Evolutionary conservation across 2,329 filamentous ascomycete species (phyloP).

Genomic region (Sphaerulina musiva): DNA sequence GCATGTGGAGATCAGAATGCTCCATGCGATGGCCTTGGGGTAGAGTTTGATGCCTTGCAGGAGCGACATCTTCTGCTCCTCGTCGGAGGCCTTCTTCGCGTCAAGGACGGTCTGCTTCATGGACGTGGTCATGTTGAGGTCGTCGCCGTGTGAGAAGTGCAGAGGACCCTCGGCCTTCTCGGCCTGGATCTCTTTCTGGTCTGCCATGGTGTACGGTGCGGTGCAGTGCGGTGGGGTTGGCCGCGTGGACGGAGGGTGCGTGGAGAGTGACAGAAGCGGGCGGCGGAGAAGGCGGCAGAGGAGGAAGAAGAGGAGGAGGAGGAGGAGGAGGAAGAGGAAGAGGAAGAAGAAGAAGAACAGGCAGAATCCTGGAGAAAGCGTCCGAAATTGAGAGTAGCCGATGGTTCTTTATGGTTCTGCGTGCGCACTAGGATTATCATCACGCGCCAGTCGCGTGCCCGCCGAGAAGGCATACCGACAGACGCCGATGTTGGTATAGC

Average conservation of each 20-base stretch:
- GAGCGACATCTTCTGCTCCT: constrained; percentile 50
- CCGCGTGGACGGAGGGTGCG: not conserved
- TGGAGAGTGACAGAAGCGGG: not conserved
- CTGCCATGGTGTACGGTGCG: not conserved
- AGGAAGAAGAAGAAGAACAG: too few species aligned
- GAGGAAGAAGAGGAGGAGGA: not conserved
- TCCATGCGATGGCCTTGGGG: constrained; percentile 80
- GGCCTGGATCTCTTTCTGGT: constrained; percentile 2
- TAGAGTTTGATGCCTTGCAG: constrained; percentile 73
- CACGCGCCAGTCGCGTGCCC: constrained; percentile 3
- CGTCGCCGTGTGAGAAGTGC: constrained; percentile 27
- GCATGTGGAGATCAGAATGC: constrained; percentile 77
- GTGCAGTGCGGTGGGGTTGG: not conserved
- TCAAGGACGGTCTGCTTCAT: constrained; percentile 34
- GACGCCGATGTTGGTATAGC: constrained; percentile 5
- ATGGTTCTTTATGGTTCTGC: constrained; percentile 5
- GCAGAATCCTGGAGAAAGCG: not conserved
- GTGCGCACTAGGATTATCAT: constrained; percentile 3
- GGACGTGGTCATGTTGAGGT: constrained; percentile 26
- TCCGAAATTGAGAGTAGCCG: not conserved
- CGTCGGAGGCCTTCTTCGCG: constrained; percentile 43
- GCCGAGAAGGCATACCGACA: not conserved
- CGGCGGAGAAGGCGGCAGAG: not conserved
- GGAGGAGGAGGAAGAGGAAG: too few species aligned
- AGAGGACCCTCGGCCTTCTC: constrained; percentile 13